phyloP scores from a whole-genome alignment of 176 grass and related monocot genomes.

The Rhynchospora tenuis region DNA sequence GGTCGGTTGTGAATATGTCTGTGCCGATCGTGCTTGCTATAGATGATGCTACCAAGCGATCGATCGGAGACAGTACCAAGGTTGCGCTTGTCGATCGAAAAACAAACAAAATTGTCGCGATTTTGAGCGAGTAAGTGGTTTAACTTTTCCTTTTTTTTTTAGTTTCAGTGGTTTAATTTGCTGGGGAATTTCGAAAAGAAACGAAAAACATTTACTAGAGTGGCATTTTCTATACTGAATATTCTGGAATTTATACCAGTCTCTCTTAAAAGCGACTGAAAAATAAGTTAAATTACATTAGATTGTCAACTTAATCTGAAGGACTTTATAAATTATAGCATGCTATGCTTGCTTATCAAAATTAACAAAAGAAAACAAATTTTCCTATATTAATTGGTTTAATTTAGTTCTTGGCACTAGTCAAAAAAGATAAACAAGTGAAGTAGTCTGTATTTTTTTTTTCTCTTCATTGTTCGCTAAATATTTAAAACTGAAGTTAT shows the following conservation, averaged over 20 bases:
- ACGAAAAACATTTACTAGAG: not conserved
- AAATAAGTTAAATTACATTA: not conserved
- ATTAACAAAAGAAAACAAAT: not conserved
- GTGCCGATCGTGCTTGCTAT: constrained; percentile 93
- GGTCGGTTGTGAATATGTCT: constrained; percentile 79
- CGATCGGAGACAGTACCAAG: constrained; percentile 45
- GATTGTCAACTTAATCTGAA: not conserved
- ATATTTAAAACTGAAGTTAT: not conserved
- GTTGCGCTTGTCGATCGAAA: constrained; percentile 62
- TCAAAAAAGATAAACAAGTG: not conserved
- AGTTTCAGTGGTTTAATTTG: not conserved
- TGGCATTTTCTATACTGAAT: not conserved
- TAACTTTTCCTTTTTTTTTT: not conserved
- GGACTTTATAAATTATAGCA: not conserved
- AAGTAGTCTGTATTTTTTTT: not conserved
- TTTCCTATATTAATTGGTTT: not conserved
- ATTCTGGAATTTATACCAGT: not conserved
- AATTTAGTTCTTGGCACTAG: not conserved
- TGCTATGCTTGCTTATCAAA: not conserved
- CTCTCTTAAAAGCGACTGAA: not conserved
- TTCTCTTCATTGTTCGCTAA: not conserved
- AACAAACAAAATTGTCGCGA: constrained; percentile 47
- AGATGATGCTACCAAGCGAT: constrained; percentile 59
- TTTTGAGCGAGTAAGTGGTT: constrained; percentile 61
- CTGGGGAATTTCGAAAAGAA: not conserved